These are phyloP conservation scores for Cryphonectria carpinicola DNA, from an alignment of 2,329 filamentous ascomycete species.

Conservation along the genomic window DNA sequence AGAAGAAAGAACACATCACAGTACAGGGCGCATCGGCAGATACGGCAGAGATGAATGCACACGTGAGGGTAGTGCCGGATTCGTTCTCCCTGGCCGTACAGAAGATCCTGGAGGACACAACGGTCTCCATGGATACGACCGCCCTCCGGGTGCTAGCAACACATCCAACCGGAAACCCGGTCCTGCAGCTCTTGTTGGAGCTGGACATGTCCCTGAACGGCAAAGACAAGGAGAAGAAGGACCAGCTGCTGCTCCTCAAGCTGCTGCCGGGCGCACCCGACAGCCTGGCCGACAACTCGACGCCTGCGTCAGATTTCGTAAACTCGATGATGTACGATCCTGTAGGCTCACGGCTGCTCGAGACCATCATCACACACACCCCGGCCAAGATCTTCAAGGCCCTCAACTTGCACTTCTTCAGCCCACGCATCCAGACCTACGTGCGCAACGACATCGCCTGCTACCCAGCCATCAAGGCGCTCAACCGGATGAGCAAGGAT, in stretches of 20 bases:
- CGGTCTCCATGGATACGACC: constrained; percentile 74
- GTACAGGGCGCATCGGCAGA: constrained; percentile 58
- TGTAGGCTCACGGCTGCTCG: constrained; percentile 86
- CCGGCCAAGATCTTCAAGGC: constrained; percentile 91
- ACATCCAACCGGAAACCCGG: constrained; percentile 89
- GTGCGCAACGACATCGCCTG: constrained; percentile 88
- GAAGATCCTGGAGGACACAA: constrained; percentile 80
- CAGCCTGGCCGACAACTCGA: constrained; percentile 71
- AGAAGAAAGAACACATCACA: constrained; percentile 84
- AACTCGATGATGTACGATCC: constrained; percentile 87
- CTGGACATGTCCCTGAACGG: constrained; percentile 79
- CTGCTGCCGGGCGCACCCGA: constrained; percentile 77
- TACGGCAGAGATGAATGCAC: constrained; percentile 50
- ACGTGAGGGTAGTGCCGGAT: constrained; percentile 68
- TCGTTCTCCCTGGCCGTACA: constrained; percentile 78
- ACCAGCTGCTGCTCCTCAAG: constrained; percentile 63
- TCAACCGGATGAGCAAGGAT: constrained; percentile 84
- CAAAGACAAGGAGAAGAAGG: constrained; percentile 67
- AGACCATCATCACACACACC: constrained; percentile 78
- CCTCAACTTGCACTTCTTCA: constrained; percentile 79
- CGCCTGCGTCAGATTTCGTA: constrained; percentile 76
- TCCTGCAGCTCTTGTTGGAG: constrained; percentile 86
- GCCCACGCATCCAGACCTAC: constrained; percentile 76
- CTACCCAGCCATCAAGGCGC: constrained; percentile 81
- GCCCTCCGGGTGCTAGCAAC: constrained; percentile 83